Conservation (phyloP, 768 basidiomycete species). For the Inosperma sp. region DNA sequence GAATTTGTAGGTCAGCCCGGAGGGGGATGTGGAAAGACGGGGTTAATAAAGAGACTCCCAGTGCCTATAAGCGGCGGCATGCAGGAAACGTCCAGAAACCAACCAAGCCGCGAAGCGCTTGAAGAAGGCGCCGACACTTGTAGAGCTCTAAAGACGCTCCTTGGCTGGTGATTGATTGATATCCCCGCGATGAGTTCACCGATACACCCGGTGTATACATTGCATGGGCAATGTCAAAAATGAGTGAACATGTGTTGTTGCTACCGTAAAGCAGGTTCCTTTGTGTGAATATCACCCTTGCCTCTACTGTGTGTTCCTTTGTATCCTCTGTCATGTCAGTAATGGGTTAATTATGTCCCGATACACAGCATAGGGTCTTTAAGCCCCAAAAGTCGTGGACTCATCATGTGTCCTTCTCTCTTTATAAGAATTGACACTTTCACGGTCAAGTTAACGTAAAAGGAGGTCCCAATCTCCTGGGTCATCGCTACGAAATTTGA, state of each 20-base stretch:
- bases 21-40: constrained; percentile 75
- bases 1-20: constrained; percentile 45
- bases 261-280: neutral
- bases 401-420: constrained; percentile 4
- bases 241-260: constrained; percentile 5
- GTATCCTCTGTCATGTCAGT: neutral
- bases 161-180: too few relatives aligned
- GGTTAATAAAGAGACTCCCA: constrained; percentile 56
- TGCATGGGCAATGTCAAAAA: too few relatives aligned
- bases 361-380: neutral
- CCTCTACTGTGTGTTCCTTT: neutral
- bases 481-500: neutral
- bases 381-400: neutral
- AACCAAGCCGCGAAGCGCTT: neutral
- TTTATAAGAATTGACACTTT: neutral
- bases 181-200: too few relatives aligned
- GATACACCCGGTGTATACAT: too few relatives aligned
- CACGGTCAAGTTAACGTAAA: constrained; percentile 2
- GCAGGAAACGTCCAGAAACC: constrained; percentile 15
- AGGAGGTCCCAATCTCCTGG: constrained; percentile 4
- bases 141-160: too few relatives aligned
- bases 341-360: neutral
- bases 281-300: neutral
- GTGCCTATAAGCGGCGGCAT: constrained; percentile 74
- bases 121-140: too few relatives aligned